Conservation (phyloP, 208 protist species). For the Leishmania guyanensis region DNA sequence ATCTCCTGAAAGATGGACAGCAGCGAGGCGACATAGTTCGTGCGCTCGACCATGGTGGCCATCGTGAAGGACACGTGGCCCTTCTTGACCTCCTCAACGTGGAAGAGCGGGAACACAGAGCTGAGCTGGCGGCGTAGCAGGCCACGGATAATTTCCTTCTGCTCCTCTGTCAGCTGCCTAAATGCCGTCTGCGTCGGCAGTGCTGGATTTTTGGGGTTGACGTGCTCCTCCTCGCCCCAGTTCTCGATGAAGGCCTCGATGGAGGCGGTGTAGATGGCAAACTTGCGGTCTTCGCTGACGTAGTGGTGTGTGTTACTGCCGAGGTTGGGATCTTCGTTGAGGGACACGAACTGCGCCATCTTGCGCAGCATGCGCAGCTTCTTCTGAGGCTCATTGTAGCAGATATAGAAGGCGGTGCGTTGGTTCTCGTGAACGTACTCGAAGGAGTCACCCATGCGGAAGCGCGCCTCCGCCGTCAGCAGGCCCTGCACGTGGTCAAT, state of each 20-base stretch:
- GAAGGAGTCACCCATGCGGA: slow-evolving; percentile 55
- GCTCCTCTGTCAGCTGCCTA: slow-evolving; percentile 34
- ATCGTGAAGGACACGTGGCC: slow-evolving; percentile 65
- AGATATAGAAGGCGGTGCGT: slow-evolving; percentile 73
- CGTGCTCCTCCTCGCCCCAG: slow-evolving; percentile 30
- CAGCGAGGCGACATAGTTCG: slow-evolving; percentile 71
- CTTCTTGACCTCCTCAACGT: slow-evolving; percentile 29
- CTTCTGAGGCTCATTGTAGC: slow-evolving; percentile 44
- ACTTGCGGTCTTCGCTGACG: slow-evolving; percentile 53
- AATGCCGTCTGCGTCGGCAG: slow-evolving; percentile 39
- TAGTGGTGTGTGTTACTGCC: slow-evolving; percentile 59
- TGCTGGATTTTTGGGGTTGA: slow-evolving; percentile 44
- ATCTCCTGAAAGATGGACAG: slow-evolving; percentile 74
- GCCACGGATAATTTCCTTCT: slow-evolving; percentile 62
- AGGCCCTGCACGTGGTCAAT: slow-evolving; percentile 58
- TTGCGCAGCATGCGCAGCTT: slow-evolving; percentile 61
- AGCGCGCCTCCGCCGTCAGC: slow-evolving; percentile 63
- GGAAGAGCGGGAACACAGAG: slow-evolving; percentile 64
- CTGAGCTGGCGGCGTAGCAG: slow-evolving; percentile 63
- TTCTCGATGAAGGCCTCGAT: slow-evolving; percentile 52
- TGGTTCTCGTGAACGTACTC: slow-evolving; percentile 66
- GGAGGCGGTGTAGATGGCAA: slow-evolving; percentile 61
- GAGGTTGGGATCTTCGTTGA: slow-evolving; percentile 24
- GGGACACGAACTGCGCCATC: slow-evolving; percentile 52
- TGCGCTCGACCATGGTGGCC: slow-evolving; percentile 58